These are phyloP conservation scores for Musa acuminata DNA, from an alignment of 176 grass and related monocot species.

Conservation along the genomic window DNA sequence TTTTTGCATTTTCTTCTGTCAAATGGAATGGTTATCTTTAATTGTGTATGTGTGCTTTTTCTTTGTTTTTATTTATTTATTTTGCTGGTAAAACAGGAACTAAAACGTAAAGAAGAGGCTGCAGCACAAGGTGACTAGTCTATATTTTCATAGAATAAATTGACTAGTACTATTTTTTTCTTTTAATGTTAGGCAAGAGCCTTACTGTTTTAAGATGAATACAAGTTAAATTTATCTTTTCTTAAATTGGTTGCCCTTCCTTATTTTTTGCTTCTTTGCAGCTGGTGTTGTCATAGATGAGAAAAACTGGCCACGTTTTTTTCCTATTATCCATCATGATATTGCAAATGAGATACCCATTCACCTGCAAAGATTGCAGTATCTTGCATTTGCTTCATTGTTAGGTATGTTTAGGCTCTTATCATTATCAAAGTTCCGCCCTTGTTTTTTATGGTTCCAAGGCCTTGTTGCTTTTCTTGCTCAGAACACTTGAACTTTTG, in stretches of 20 bases:
- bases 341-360: slow-evolving; percentile 72
- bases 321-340: slow-evolving; percentile 71
- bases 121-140: slow-evolving; percentile 20
- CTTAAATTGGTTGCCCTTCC: background rate
- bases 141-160: background rate
- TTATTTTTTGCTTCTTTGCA: background rate
- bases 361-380: slow-evolving; percentile 44
- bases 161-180: background rate
- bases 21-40: background rate
- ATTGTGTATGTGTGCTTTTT: background rate
- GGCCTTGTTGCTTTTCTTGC: background rate
- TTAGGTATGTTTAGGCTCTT: slow-evolving; percentile 33
- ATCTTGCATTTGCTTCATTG: slow-evolving; percentile 51
- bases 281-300: slow-evolving; percentile 52
- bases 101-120: slow-evolving; percentile 51
- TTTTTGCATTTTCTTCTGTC: background rate
- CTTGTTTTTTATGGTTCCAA: background rate
- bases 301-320: slow-evolving; percentile 70
- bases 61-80: background rate
- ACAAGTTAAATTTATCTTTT: background rate
- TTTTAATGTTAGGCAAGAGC: too few species aligned
- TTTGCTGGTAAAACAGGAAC: slow-evolving; percentile 25
- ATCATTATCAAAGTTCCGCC: background rate
- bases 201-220: too few species aligned
- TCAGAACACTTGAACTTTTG: background rate